phyloP scores from a whole-genome alignment of 805 yeast genomes.

The Candida ipomoeae region DNA sequence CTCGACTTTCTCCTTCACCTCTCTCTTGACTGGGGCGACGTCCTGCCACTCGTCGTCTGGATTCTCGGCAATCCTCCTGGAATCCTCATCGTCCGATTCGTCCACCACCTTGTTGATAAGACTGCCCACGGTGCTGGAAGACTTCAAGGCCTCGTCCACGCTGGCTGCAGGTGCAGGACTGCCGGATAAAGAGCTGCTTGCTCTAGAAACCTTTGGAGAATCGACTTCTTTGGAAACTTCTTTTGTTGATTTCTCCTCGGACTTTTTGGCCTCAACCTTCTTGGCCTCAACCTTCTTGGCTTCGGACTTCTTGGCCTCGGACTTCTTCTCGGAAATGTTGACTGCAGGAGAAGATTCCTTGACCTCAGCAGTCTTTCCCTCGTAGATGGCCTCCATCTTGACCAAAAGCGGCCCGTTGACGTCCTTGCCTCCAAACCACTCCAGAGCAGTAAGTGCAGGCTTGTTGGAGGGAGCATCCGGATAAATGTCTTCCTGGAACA shows the following conservation, averaged over 20 bases:
- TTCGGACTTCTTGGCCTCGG: slow-evolving; percentile 8
- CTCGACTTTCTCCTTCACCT: background rate
- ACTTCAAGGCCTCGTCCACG: slow-evolving; percentile 33
- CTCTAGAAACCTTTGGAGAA: background rate
- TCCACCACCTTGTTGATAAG: slow-evolving; percentile 37
- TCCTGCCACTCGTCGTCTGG: slow-evolving; percentile 39
- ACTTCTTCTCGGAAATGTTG: slow-evolving; percentile 22
- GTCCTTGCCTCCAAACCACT: slow-evolving; percentile 74
- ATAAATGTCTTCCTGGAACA: slow-evolving; percentile 87
- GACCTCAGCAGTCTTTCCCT: slow-evolving; percentile 60
- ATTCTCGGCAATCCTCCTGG: slow-evolving; percentile 16
- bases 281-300: slow-evolving; percentile 5
- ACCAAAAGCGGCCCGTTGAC: slow-evolving; percentile 80
- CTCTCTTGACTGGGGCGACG: slow-evolving; percentile 21
- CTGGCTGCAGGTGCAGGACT: slow-evolving; percentile 11
- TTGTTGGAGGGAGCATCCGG: slow-evolving; percentile 83
- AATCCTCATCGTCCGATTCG: slow-evolving; percentile 38
- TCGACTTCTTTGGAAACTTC: background rate
- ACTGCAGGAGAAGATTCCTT: slow-evolving; percentile 37
- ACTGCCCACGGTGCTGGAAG: slow-evolving; percentile 31
- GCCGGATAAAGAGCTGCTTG: background rate
- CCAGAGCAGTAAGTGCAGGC: slow-evolving; percentile 75
- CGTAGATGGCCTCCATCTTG: slow-evolving; percentile 71
- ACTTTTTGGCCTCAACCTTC: too few species aligned
- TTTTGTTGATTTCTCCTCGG: too few species aligned